Percentiles rank a stretch among this genome's conserved stretches.
Conservation (phyloP, 805 yeast species). For the Cyberlindnera americana region DNA sequence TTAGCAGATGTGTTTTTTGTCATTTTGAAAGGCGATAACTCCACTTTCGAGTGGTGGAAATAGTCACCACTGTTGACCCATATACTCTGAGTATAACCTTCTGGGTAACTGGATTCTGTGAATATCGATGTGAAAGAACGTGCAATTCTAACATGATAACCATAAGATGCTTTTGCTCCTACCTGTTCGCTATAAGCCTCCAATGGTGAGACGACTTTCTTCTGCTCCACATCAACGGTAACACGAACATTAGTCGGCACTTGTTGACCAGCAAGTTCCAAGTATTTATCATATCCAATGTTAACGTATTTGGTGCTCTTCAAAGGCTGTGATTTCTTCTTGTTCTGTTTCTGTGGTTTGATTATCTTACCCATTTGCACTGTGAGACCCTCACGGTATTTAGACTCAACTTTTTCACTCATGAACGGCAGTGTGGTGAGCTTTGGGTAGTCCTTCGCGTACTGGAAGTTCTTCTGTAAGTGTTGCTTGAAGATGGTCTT, state of each 20-base stretch:
- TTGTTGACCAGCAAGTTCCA: conserved; percentile 55
- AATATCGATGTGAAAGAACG: conserved; percentile 58
- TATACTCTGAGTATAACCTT: conserved; percentile 67
- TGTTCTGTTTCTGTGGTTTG: conserved; percentile 23
- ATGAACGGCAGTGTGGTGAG: conserved; percentile 73
- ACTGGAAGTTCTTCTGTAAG: conserved; percentile 44
- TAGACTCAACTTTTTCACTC: conserved; percentile 39
- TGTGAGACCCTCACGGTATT: conserved; percentile 59
- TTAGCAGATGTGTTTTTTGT: conserved; percentile 24
- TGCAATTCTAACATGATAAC: conserved; percentile 72
- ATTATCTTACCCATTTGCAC: conserved; percentile 38
- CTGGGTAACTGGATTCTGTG: conserved; percentile 60
- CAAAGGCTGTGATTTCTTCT: conserved; percentile 48
- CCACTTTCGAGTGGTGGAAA: conserved; percentile 36
- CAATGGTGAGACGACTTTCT: conserved; percentile 62
- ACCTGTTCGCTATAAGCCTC: conserved; percentile 61
- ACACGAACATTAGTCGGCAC: conserved; percentile 80
- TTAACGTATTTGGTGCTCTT: conserved; percentile 70
- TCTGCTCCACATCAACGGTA: conserved; percentile 64
- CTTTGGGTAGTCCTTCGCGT: conserved; percentile 69
- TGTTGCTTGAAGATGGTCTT: conserved; percentile 56
- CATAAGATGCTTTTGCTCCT: conserved; percentile 61
- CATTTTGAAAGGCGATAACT: conserved; percentile 22
- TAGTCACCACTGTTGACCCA: conserved; percentile 69
- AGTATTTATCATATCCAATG: conserved; percentile 57